Evolutionary conservation across 2,329 filamentous ascomycete species (phyloP), one percentile per base, ranked within the genome.

Genomic region (Colletotrichum spinosum): DNA sequence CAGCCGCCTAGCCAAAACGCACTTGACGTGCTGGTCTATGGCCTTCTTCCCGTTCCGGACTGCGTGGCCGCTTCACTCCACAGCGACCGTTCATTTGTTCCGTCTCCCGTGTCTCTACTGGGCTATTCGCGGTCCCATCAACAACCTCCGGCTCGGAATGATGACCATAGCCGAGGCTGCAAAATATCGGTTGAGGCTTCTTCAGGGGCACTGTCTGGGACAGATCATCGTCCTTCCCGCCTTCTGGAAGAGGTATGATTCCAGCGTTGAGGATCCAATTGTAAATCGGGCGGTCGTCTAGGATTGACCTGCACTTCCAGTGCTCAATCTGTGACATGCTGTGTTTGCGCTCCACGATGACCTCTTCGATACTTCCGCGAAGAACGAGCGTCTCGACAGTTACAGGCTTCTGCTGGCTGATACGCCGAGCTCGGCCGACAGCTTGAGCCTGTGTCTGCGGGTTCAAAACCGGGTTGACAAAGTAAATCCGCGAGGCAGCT

Each of bases 361-460:
- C 87, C 75, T 97, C 93, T 72, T 97, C 95, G 9, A 97, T 87
- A 9, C 92, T 97, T 62, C 88, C 89, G 58, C 86, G 86, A 6
- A 97, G 80, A 1, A 97, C 90, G 2, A 97, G 80, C 0, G 94
- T 97, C 78, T 97, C 93, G 0, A 97, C 94, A 8, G 88, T 88
- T 0, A 97, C 94, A 0, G 89, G 87, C 65, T 87, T 90, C 58
- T 82, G 89, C 75, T 97, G 94, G 10, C 93, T 94, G 70, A 97
- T 97, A 11, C 95, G 86, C 69, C 97, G 91, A 0, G 92, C 93
- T 73, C 95, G 90, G 66, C 97, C 97, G 68, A 97, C 93, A 0
- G 95, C 95, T 76, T 98, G 95, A 2, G 92, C 93, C 75, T 97
- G 92, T 1, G 97, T 86, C 68, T 92, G 88, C 0, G 93, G 93